Evolutionary conservation across 257 asterid species (phyloP).

Genomic region (Przewalskia tangutica): DNA sequence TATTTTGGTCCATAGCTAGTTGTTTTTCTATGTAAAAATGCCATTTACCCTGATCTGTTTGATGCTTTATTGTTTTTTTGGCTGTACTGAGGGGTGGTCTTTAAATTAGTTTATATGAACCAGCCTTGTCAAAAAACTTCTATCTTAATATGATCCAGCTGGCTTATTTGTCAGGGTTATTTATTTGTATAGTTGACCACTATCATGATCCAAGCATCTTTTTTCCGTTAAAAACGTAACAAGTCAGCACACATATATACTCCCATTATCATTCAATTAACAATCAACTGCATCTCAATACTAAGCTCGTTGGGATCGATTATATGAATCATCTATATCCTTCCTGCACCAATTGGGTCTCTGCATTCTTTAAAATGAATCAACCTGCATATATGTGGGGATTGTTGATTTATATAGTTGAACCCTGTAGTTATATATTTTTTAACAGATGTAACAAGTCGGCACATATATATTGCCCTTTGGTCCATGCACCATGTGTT

Average conservation of each 20-base stretch:
- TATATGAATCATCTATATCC: not conserved
- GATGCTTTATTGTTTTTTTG: not conserved
- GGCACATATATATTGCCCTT: not conserved
- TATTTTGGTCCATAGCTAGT: not conserved
- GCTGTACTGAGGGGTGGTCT: not conserved
- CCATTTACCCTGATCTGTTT: not conserved
- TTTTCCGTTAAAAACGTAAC: not conserved
- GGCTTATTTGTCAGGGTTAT: not conserved
- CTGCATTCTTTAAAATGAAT: not conserved
- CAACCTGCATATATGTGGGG: not conserved
- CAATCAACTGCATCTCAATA: not conserved
- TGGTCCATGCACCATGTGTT: not conserved
- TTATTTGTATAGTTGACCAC: not conserved
- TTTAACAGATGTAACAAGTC: not conserved
- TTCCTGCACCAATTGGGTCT: not conserved
- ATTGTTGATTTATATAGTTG: not conserved
- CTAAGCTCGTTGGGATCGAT: not conserved
- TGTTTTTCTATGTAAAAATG: not conserved
- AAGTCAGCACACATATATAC: not conserved
- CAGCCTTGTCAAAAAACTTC: not conserved
- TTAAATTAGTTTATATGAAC: not conserved
- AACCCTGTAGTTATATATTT: not conserved
- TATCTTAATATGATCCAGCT: not conserved
- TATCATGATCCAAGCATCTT: not conserved
- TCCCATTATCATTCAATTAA: not conserved